These are phyloP conservation scores for Schizothecium vesticola DNA, from an alignment of 495 filamentous ascomycete species.

Conservation along the genomic window DNA sequence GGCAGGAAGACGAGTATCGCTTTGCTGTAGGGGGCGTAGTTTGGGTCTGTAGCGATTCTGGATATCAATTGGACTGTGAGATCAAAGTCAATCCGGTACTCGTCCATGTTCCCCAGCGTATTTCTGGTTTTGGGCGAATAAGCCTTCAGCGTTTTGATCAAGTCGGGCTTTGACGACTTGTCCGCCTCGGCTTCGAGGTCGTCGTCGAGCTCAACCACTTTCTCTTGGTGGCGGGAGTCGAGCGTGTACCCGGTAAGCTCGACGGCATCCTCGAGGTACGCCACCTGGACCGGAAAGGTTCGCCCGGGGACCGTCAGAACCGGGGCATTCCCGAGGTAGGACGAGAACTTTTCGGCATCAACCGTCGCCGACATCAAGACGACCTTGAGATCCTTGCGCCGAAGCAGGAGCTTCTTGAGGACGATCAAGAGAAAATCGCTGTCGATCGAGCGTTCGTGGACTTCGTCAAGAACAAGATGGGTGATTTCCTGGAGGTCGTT, in stretches of 20 bases:
- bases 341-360: slow-evolving; percentile 84
- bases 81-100: slow-evolving; percentile 80
- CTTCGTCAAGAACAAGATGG: slow-evolving; percentile 90
- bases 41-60: slow-evolving; percentile 60
- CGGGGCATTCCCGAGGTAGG: slow-evolving; percentile 77
- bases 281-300: slow-evolving; percentile 84
- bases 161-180: slow-evolving; percentile 43
- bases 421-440: slow-evolving; percentile 92
- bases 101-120: slow-evolving; percentile 69
- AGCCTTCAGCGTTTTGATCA: slow-evolving; percentile 50
- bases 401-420: slow-evolving; percentile 69
- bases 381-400: slow-evolving; percentile 67
- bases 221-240: slow-evolving; percentile 45
- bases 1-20: slow-evolving; percentile 93
- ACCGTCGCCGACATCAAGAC: slow-evolving; percentile 96
- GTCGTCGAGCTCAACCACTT: slow-evolving; percentile 50
- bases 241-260: slow-evolving; percentile 69
- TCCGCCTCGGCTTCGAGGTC: slow-evolving; percentile 48
- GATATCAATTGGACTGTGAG: slow-evolving; percentile 71
- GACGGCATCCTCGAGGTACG: slow-evolving; percentile 86
- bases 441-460: slow-evolving; percentile 91
- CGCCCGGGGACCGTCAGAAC: slow-evolving; percentile 85
- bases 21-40: slow-evolving; percentile 68
- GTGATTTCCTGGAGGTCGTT: slow-evolving; percentile 81
- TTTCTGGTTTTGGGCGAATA: slow-evolving; percentile 72